Base-by-base conservation (phyloP, 345 rosid genomes). In the Brassica juncea region DNA sequence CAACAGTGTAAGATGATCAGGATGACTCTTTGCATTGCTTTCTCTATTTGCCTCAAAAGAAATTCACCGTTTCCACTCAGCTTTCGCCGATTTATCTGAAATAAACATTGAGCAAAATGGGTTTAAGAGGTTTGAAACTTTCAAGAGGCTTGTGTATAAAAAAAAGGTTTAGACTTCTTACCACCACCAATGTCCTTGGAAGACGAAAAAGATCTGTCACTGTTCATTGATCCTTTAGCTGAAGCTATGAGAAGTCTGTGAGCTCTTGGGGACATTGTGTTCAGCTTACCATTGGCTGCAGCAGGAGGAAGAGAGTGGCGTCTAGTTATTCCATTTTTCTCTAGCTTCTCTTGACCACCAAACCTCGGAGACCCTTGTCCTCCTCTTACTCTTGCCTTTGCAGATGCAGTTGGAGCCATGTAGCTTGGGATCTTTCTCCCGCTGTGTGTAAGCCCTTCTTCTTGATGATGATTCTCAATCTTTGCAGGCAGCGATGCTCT, bases 361-460 rank as follows among this genome's bases (percentile, higher is more conserved):
- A 88, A 28, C 59, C 87, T 58, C 0, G 95, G 88, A 54, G 97
- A 87, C 55, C 89, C 94, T 82, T 91, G 94, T 79, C 82, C 92
- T 79, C 82, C 92, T 81, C 86, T 87, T 42, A 89, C 82, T 84
- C 86, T 91, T 73, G 97, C 97, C 86, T 87, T 94, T 34, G 89
- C 91, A 79, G 97, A 91, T 84, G 86, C 88, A 76, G 97, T 94
- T 59, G 95, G 91, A 57, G 92, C 92, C 98, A 90, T 94, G 72
- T 91, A 94, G 84, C 97, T 88, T 9, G 95, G 97, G 63, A 87
- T 78, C 73, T 86, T 91, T 12, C 87, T 63, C n/a, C 85, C 77
- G 65, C 83, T 85, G 10, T 82, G 88, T 16, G 81, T 72, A 30
- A 81, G 68, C 59, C 79, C 92, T 55, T 86, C 85, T 23, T 89